Conservation (phyloP, 2,329 filamentous ascomycete genomes). For the Neofusicoccum sp. region DNA sequence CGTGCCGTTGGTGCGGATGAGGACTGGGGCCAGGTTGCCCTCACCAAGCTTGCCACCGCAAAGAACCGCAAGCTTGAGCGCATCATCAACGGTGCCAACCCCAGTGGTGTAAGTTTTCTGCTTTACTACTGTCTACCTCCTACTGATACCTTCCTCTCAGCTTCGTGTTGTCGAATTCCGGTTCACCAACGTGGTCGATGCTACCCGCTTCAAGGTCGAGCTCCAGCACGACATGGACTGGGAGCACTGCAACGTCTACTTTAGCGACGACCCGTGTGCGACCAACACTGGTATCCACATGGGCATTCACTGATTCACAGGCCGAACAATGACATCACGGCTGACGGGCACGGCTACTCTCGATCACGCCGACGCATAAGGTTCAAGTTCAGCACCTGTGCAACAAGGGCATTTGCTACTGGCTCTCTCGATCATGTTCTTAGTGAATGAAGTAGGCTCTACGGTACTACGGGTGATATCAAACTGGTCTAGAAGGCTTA, state of each 20-base stretch:
- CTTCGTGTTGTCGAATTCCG: conserved; percentile 50
- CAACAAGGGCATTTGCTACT: neutral
- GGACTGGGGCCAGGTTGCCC: conserved; percentile 39
- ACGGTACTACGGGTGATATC: no score
- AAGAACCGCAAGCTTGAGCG: conserved; percentile 46
- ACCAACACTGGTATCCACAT: conserved; percentile 21
- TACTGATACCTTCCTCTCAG: conserved; percentile 31
- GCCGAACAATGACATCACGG: no score
- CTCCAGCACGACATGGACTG: conserved; percentile 47
- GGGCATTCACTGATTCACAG: neutral
- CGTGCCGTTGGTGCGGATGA: conserved; percentile 46
- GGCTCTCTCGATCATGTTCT: neutral
- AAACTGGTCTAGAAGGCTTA: neutral
- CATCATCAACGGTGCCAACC: conserved; percentile 45
- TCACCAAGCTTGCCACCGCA: conserved; percentile 43
- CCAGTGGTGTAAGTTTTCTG: conserved; percentile 42
- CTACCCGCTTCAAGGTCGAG: conserved; percentile 47
- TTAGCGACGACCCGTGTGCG: conserved; percentile 47
- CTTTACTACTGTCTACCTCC: neutral
- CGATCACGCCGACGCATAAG: neutral
- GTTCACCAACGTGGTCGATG: conserved; percentile 51
- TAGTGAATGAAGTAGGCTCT: neutral
- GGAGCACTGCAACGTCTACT: conserved; percentile 50
- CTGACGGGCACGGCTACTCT: neutral
- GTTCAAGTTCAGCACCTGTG: neutral